These are phyloP conservation scores for Psilocybe tampanensis DNA, from an alignment of 768 basidiomycete species.

Conservation along the genomic window DNA sequence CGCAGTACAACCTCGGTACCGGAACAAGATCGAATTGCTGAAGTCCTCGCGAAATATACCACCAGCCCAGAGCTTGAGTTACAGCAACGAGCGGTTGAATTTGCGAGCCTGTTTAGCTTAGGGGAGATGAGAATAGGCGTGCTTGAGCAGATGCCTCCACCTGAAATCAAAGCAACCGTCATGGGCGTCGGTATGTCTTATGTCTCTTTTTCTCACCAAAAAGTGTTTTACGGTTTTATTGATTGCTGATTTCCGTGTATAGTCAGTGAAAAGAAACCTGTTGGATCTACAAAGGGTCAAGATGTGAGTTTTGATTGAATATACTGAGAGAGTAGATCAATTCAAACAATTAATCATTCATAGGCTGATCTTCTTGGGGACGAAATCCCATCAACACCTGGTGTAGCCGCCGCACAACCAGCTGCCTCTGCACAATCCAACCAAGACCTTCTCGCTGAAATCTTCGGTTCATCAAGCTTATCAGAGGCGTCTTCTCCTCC, in stretches of 20 bases:
- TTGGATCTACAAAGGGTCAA: constrained; percentile 85
- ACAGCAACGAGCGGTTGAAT: constrained; percentile 96
- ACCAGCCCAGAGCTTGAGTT: constrained; percentile 92
- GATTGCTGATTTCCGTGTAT: background rate
- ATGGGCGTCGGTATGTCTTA: constrained; percentile 78
- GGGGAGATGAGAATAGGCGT: constrained; percentile 83
- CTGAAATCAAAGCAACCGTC: constrained; percentile 96
- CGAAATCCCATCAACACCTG: constrained; percentile 51
- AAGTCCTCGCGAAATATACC: constrained; percentile 78
- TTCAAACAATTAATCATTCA: constrained; percentile 1
- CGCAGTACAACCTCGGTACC: constrained; percentile 64
- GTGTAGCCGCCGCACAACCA: constrained; percentile 40
- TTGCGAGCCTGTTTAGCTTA: constrained; percentile 79
- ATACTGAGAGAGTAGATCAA: constrained; percentile 2
- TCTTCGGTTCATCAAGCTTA: constrained; percentile 70
- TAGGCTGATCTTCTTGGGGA: constrained; percentile 83
- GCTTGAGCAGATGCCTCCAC: constrained; percentile 97
- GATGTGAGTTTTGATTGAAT: constrained; percentile 49
- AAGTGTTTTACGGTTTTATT: background rate
- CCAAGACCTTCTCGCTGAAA: constrained; percentile 89
- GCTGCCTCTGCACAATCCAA: constrained; percentile 55
- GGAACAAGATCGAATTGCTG: constrained; percentile 80
- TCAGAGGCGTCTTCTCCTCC: constrained; percentile 44
- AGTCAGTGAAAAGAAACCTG: constrained; percentile 97
- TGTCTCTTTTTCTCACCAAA: constrained; percentile 5